Evolutionary conservation across 2,329 filamentous ascomycete genomes (phyloP).

Genomic region (Cercospora sp.): DNA sequence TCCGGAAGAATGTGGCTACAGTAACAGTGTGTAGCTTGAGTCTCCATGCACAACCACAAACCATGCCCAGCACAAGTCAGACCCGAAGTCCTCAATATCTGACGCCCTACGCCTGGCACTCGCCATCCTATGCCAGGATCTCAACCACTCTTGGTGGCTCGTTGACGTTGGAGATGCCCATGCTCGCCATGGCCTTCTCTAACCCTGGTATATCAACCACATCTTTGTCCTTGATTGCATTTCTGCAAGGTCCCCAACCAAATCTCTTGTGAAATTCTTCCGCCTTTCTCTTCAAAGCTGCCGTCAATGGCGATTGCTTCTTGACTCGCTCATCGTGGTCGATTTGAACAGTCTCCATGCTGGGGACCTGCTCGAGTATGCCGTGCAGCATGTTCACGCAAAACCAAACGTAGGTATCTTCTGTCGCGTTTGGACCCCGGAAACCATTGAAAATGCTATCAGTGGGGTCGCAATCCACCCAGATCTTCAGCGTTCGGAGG

Average conservation of each 20-base stretch:
- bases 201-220: conserved; percentile 15
- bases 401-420: conserved; percentile 71
- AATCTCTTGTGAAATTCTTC: conserved; percentile 54
- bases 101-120: conserved; percentile 2
- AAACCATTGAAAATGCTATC: conserved; percentile 67
- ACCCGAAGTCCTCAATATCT: not conserved
- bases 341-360: conserved; percentile 63
- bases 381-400: conserved; percentile 58
- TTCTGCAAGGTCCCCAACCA: conserved; percentile 67
- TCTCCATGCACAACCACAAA: not conserved
- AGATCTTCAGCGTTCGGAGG: conserved; percentile 63
- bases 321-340: conserved; percentile 68
- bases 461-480: conserved; percentile 71
- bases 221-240: conserved; percentile 53
- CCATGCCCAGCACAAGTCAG: not conserved
- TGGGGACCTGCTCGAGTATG: conserved; percentile 60
- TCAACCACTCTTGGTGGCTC: conserved; percentile 21
- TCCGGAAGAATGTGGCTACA: not conserved
- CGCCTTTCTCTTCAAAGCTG: conserved; percentile 58
- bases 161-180: conserved; percentile 19
- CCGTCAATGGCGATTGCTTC: conserved; percentile 65
- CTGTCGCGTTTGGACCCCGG: conserved; percentile 52
- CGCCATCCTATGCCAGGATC: conserved; percentile 19
- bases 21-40: not conserved
- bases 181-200: conserved; percentile 21